A percentile compares a stretch with the other conserved stretches of the same genome.
phyloP scores from a whole-genome alignment of 306 rosid genomes.

The Arachis stenosperma region DNA sequence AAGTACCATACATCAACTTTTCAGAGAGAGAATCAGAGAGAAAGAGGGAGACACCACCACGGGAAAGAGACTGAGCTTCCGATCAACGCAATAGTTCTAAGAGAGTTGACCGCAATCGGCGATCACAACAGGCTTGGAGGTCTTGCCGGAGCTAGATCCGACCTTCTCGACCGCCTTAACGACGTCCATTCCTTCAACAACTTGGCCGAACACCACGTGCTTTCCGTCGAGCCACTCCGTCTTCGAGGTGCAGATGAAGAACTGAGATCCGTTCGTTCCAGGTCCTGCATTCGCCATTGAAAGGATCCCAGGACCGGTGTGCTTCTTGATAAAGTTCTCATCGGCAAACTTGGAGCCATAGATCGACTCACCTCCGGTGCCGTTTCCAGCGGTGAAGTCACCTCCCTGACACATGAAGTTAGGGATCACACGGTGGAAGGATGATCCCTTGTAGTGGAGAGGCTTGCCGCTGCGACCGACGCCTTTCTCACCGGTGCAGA shows the following conservation, averaged over 20 bases:
- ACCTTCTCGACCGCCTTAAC: conserved; percentile 76
- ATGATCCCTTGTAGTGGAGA: conserved; percentile 81
- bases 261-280: conserved; percentile 94
- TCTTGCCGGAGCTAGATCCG: conserved; percentile 66
- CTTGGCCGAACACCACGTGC: conserved; percentile 88
- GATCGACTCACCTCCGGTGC: conserved; percentile 96
- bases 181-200: conserved; percentile 61
- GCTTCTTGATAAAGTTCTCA: conserved; percentile 88
- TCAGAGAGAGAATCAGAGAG: not conserved
- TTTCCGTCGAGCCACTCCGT: conserved; percentile 93
- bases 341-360: conserved; percentile 90
- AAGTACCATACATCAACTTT: conserved; percentile 8
- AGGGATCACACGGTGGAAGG: conserved; percentile 95
- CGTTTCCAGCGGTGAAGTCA: conserved; percentile 91
- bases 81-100: conserved; percentile 49
- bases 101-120: conserved; percentile 90
- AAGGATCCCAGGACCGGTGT: conserved; percentile 85
- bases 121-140: conserved; percentile 60
- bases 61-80: not conserved
- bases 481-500: conserved; percentile 98
- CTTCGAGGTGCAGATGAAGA: conserved; percentile 81
- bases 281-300: conserved; percentile 98
- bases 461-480: conserved; percentile 73
- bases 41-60: conserved; percentile 41
- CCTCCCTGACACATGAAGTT: conserved; percentile 98